Base-by-base conservation (phyloP, 2,329 filamentous ascomycete genomes). In the Aureobasidium sp. region DNA sequence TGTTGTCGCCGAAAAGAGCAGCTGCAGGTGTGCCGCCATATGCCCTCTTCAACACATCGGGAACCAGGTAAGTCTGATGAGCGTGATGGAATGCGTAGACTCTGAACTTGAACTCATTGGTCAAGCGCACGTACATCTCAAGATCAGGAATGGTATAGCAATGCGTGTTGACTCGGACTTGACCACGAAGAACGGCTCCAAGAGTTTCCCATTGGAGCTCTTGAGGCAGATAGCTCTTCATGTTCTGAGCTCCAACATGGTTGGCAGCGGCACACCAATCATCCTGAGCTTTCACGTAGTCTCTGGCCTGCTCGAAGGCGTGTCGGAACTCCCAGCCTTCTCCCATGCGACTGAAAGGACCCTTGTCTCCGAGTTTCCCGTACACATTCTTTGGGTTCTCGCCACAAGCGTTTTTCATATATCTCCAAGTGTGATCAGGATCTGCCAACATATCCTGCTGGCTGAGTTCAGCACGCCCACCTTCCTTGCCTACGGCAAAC, bases 331-430 rank as follows among this genome's bases (percentile, higher is more conserved):
- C 77, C 75, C 80, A 87, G 42, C 82, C 83, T 67, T 87, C 83
- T 7, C 84, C 84, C 61, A 87, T 70, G 1, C 84, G 73, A 56
- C 79, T 85, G 52, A 74, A 74, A 0, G 81, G 81, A 0, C 79
- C 77, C 40, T 71, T 70, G 48, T 75, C 72, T 21, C 79, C 80
- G 4, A 69, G 62, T 40, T 71, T 72, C 8, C 81, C 81, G 56
- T 85, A 84, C 0, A 80, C 70, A 1, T 74, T 69, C 69, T 85
- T 85, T 1, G 83, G 71, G 60, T 87, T 87, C 67, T 87, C 84
- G 30, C 84, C 84, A 58, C 83, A 87, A 0, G 84, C 84, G 83
- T 87, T 87, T 70, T 88, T 87, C 75, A 88, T 84, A 65, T 85
- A 87, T 17, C 84, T 75, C 79, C 82, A 84, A 56, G 72, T 79